phyloP scores from a whole-genome alignment of 345 rosid species.

The Jatropha curcas region DNA sequence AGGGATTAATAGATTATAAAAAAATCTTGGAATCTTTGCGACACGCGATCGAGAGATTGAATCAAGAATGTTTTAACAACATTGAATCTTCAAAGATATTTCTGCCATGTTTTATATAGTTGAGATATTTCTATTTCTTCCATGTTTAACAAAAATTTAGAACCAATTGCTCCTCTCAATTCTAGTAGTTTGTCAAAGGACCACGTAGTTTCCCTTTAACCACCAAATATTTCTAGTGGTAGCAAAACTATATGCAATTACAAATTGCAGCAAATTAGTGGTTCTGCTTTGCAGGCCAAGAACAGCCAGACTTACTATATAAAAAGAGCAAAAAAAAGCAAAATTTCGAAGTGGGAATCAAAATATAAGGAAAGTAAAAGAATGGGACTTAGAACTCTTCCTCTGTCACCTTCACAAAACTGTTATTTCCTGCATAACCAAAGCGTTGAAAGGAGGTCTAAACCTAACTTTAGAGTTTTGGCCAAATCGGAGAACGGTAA shows the following conservation, averaged over 20 bases:
- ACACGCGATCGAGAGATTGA: too few species aligned
- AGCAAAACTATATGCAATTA: too few species aligned
- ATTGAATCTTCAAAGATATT: not conserved
- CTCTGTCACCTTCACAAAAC: constrained; percentile 36
- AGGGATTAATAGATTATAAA: too few species aligned
- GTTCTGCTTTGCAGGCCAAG: constrained; percentile 7
- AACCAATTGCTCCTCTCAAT: constrained; percentile 21
- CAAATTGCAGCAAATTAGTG: not conserved
- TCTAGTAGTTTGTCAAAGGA: constrained; percentile 12
- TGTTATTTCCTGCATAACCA: constrained; percentile 20
- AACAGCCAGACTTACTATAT: not conserved
- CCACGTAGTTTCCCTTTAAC: constrained; percentile 43
- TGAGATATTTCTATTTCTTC: not conserved
- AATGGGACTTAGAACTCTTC: constrained; percentile 48
- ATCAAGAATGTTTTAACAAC: too few species aligned
- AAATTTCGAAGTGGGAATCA: not conserved
- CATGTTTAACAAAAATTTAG: constrained; percentile 1
- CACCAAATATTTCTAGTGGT: constrained; percentile 33
- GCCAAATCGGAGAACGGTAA: constrained; percentile 42
- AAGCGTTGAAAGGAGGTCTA: constrained; percentile 16
- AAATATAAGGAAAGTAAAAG: not conserved
- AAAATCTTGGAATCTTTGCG: too few species aligned
- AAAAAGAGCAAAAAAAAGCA: not conserved
- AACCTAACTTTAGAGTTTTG: constrained; percentile 27
- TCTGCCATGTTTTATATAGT: not conserved